phyloP scores from a whole-genome alignment of 805 yeast genomes.

The Cyberlindnera meyerae region DNA sequence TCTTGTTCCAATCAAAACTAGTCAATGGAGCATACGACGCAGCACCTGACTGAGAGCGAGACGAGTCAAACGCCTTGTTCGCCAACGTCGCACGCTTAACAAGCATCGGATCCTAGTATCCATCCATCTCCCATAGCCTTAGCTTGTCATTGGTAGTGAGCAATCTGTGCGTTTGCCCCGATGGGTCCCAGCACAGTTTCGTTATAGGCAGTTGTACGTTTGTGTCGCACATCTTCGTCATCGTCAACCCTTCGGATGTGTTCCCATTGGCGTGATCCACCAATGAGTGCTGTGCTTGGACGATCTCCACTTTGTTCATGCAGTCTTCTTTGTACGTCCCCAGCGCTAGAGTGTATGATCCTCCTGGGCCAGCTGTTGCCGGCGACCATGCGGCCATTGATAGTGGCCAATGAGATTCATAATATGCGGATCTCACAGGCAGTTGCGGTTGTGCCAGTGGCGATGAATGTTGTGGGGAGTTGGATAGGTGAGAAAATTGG shows the following conservation, averaged over 20 bases:
- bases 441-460: conserved; percentile 15
- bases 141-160: conserved; percentile 72
- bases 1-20: conserved; percentile 86
- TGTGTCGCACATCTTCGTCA: conserved; percentile 45
- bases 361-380: conserved; percentile 16
- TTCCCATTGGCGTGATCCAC: conserved; percentile 25
- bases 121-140: conserved; percentile 53
- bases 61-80: conserved; percentile 19
- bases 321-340: conserved; percentile 79
- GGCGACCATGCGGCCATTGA: conserved; percentile 47
- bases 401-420: conserved; percentile 45
- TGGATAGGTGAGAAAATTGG: conserved; percentile 10
- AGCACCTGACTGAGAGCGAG: conserved; percentile 2
- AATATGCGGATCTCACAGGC: conserved; percentile 36
- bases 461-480: conserved; percentile 9
- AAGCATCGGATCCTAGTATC: conserved; percentile 25
- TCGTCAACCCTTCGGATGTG: conserved; percentile 33
- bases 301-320: conserved; percentile 56
- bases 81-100: conserved; percentile 36
- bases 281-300: conserved; percentile 30
- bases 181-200: conserved; percentile 67
- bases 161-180: conserved; percentile 35
- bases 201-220: conserved; percentile 66
- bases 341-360: conserved; percentile 52
- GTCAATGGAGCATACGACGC: conserved; percentile 75